Conservation (phyloP, 768 basidiomycete species). For the Podaxis sp. region DNA sequence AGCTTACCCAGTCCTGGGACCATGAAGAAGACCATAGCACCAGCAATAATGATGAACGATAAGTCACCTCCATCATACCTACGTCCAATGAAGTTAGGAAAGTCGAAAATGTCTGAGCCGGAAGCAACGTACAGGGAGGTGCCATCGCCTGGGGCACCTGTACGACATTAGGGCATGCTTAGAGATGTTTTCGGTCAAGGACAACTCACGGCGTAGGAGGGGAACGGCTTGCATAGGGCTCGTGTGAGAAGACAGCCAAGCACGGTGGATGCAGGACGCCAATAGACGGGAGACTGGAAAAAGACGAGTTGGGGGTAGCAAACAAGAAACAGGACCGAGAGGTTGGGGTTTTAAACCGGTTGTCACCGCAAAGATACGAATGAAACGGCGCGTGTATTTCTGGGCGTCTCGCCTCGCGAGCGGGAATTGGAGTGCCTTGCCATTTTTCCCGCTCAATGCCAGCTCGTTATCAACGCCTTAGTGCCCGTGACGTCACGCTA, state of each 20-base stretch:
- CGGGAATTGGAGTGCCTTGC: conserved; percentile 8
- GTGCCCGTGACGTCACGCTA: conserved; percentile 5
- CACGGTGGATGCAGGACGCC: neutral
- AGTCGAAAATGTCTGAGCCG: neutral
- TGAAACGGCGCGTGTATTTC: conserved; percentile 2
- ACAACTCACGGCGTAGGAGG: conserved; percentile 7
- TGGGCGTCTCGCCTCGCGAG: neutral
- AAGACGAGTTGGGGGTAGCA: neutral
- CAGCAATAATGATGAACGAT: conserved; percentile 65
- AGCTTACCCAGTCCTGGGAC: conserved; percentile 65
- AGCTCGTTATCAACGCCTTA: neutral
- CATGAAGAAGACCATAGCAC: conserved; percentile 76
- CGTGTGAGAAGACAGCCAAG: neutral
- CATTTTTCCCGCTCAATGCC: conserved; percentile 3
- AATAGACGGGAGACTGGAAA: neutral
- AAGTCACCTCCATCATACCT: conserved; percentile 75
- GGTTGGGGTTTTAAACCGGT: conserved; percentile 5
- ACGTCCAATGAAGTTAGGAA: conserved; percentile 1
- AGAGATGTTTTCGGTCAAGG: neutral
- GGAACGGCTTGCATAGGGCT: neutral
- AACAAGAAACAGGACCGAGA: neutral
- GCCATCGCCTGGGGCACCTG: conserved; percentile 2
- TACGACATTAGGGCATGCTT: neutral
- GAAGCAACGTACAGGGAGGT: conserved; percentile 8
- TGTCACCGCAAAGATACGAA: conserved; percentile 9